Evolutionary conservation across 2,329 filamentous ascomycete species (phyloP).

Genomic region (Tolypocladium album): DNA sequence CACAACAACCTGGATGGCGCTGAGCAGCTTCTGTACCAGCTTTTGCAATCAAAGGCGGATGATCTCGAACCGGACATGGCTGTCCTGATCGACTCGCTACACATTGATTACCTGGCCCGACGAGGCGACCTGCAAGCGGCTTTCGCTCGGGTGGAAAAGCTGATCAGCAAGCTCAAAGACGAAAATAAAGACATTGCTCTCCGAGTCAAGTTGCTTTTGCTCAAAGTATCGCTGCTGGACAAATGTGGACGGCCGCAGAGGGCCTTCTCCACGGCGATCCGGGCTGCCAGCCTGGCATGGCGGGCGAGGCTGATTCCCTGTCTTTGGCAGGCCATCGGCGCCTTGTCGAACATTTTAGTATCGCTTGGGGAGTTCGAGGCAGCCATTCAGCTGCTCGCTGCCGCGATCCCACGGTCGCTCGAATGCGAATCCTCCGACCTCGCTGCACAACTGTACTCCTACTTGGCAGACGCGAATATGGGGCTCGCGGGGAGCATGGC

Average conservation of each 20-base stretch:
- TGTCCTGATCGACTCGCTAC: slow-evolving; percentile 38
- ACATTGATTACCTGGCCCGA: slow-evolving; percentile 39
- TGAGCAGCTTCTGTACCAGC: slow-evolving; percentile 37
- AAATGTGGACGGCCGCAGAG: slow-evolving; percentile 58
- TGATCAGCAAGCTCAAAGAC: slow-evolving; percentile 30
- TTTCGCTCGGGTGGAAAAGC: slow-evolving; percentile 34
- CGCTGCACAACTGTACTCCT: slow-evolving; percentile 55
- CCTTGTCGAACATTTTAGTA: slow-evolving; percentile 57
- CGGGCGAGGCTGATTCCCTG: slow-evolving; percentile 55
- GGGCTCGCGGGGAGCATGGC: slow-evolving; percentile 54
- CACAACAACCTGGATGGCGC: slow-evolving; percentile 41
- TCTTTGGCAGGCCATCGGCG: slow-evolving; percentile 62
- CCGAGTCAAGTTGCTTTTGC: slow-evolving; percentile 58
- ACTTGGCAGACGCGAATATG: slow-evolving; percentile 68
- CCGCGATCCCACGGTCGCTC: slow-evolving; percentile 64
- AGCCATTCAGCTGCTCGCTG: slow-evolving; percentile 52
- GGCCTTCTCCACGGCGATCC: slow-evolving; percentile 65
- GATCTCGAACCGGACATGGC: slow-evolving; percentile 42
- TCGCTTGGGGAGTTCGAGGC: slow-evolving; percentile 60
- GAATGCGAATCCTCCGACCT: slow-evolving; percentile 57
- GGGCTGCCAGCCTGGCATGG: slow-evolving; percentile 65
- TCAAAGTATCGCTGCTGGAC: slow-evolving; percentile 62
- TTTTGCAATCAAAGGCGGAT: slow-evolving; percentile 39
- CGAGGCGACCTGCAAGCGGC: slow-evolving; percentile 36
- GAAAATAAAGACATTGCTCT: slow-evolving; percentile 47